Evolutionary conservation across 208 protist species (phyloP), one percentile per base, ranked within the genome.

Genomic region (Willaertia magna): DNA sequence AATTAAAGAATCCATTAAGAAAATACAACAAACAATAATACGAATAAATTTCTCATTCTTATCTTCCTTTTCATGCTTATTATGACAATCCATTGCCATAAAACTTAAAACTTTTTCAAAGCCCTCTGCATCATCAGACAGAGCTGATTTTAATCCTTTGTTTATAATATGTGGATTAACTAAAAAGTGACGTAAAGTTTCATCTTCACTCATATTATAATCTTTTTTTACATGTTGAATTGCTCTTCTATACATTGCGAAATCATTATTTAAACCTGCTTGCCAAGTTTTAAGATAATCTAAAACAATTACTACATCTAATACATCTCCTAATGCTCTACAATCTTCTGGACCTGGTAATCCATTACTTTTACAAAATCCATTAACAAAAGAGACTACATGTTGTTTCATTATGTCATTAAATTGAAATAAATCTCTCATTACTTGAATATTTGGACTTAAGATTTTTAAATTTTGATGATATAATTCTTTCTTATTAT

Each of bases 161-260:
- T 42, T 83, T 22, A 83, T 83, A 22, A 55, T 83, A 22, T 83
- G 18, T 20, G 78, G n/a, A 42, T 39, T 83, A 12, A 83, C 34
- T 2, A 83, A 22, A 26, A 83, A 83, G 47, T 43, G 30, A 30
- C 78, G 20, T 40, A 83, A 83, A 43, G 78, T 55, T 83, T 83
- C 78, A 55, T 83, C 78, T 40, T 83, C 78, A 43, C 46, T 83
- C 78, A 83, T 55, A 40, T 55, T 83, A n/a, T 83, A 83, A 42
- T 83, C 78, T 42, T 83, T 83, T 83, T 55, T 83, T 0, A 83
- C 78, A n/a, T 83, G 78, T 55, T 83, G 78, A 39, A 83, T 83
- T 0, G 78, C 78, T 83, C 78, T 83, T 49, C 78, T 47, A 55
- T 83, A 83, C 78, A 83, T 83, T 16, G 46, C 18, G 42, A 83